Evolutionary conservation across 176 grass and related monocot species (phyloP).

Genomic region (Elaeis guineensis): DNA sequence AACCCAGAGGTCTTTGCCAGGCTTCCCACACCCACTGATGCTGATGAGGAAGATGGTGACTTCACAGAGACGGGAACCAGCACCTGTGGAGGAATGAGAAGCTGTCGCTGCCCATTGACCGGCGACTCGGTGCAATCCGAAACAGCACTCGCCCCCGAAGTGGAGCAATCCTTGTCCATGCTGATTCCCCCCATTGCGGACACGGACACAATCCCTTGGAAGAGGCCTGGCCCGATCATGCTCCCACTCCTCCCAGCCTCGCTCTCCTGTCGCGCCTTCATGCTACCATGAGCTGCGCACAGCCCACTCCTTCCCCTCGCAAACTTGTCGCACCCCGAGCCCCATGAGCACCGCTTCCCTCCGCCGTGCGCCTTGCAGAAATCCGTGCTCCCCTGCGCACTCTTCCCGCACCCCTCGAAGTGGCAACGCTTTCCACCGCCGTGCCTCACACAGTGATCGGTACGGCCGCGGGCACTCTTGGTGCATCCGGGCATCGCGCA

Average conservation of each 20-base stretch:
- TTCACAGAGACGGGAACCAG: constrained; percentile 57
- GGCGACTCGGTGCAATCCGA: constrained; percentile 35
- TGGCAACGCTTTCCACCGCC: constrained; percentile 57
- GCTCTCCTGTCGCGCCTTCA: constrained; percentile 38
- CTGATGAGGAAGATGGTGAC: constrained; percentile 16
- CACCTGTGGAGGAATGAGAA: constrained; percentile 61
- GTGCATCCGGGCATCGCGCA: constrained; percentile 36
- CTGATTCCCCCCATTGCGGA: constrained; percentile 27
- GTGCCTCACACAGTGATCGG: constrained; percentile 46
- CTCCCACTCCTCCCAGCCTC: constrained; percentile 17
- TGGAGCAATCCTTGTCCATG: constrained; percentile 39
- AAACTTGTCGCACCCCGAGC: constrained; percentile 52
- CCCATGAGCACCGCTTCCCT: constrained; percentile 54
- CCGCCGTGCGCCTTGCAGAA: constrained; percentile 66
- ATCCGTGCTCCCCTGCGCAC: constrained; percentile 52
- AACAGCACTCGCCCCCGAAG: constrained; percentile 32
- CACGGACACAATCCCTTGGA: constrained; percentile 36
- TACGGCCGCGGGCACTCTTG: constrained; percentile 54
- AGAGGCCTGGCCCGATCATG: constrained; percentile 56
- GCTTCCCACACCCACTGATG: constrained; percentile 10
- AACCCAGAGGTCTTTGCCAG: not conserved
- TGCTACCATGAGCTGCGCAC: constrained; percentile 52
- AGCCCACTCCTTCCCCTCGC: constrained; percentile 52
- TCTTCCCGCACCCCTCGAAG: constrained; percentile 39
- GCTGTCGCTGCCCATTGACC: constrained; percentile 12